Evolutionary conservation across 2,329 filamentous ascomycete genomes (phyloP).

Genomic region (Fusarium globosum): DNA sequence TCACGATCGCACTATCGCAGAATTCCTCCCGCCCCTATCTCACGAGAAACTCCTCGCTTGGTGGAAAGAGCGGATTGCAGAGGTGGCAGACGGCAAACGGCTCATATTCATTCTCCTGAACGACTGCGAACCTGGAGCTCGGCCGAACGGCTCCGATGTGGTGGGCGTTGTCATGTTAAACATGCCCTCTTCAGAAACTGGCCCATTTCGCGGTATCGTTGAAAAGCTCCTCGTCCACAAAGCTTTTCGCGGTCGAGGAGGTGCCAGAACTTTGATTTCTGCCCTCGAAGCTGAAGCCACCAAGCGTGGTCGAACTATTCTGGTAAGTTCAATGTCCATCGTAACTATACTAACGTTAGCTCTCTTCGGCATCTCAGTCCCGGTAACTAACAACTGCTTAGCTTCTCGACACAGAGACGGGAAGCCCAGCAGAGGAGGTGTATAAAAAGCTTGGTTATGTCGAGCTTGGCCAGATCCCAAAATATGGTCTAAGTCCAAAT

Average conservation of each 20-base stretch:
- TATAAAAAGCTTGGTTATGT: slow-evolving; percentile 68
- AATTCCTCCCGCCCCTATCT: slow-evolving; percentile 69
- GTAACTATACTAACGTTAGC: background rate
- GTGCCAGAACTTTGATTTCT: slow-evolving; percentile 62
- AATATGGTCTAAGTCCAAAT: slow-evolving; percentile 61
- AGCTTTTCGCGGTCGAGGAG: slow-evolving; percentile 61
- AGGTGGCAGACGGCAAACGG: slow-evolving; percentile 58
- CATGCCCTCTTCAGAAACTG: slow-evolving; percentile 65
- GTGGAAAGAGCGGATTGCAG: slow-evolving; percentile 65
- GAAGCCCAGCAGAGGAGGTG: slow-evolving; percentile 62
- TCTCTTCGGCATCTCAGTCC: background rate
- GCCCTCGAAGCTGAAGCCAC: slow-evolving; percentile 67
- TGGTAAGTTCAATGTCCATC: slow-evolving; percentile 57
- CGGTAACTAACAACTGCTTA: slow-evolving; percentile 38
- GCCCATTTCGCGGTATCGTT: slow-evolving; percentile 63
- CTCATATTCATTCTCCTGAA: slow-evolving; percentile 65
- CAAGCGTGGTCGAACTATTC: slow-evolving; percentile 59
- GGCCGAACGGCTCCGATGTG: slow-evolving; percentile 57
- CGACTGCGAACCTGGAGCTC: slow-evolving; percentile 47
- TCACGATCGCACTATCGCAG: slow-evolving; percentile 65
- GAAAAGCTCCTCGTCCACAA: slow-evolving; percentile 69
- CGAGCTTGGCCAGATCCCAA: slow-evolving; percentile 65
- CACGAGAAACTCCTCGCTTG: slow-evolving; percentile 66
- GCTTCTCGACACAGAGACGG: slow-evolving; percentile 65
- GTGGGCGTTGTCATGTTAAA: slow-evolving; percentile 67